Conservation (phyloP, 2,329 filamentous ascomycete species). For the Ophiostoma australiae region DNA sequence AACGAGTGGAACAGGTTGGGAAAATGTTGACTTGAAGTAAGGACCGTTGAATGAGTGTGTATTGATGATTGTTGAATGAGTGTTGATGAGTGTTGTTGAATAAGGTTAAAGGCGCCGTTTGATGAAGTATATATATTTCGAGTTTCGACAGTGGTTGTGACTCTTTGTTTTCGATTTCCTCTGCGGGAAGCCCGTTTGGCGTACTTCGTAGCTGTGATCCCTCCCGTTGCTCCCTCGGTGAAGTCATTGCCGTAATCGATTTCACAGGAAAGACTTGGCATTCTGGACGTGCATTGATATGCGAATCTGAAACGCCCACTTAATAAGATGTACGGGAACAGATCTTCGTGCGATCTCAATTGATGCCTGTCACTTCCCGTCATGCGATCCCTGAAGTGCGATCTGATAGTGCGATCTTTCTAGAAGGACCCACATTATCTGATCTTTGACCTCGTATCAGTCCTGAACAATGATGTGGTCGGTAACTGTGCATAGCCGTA, state of each 20-base stretch:
- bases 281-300: not conserved
- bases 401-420: not conserved
- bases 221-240: not conserved
- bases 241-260: not conserved
- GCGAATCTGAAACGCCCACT: constrained; percentile 1
- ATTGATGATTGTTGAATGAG: not conserved
- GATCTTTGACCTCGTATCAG: not conserved
- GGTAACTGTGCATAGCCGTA: not conserved
- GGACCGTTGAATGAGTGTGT: not conserved
- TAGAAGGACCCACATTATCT: not conserved
- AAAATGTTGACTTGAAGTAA: not conserved
- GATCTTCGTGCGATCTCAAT: not conserved
- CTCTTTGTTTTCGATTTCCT: not conserved
- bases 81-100: not conserved
- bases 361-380: not conserved
- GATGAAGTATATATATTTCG: not conserved
- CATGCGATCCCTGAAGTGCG: not conserved
- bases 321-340: constrained; percentile 8
- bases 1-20: not conserved
- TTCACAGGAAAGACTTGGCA: not conserved
- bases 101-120: not conserved
- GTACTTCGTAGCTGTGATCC: not conserved
- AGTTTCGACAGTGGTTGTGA: not conserved
- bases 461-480: not conserved
- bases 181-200: not conserved